A percentile compares a stretch with the other conserved stretches of the same genome.
phyloP scores from a whole-genome alignment of 768 basidiomycete genomes.

The Kwoniella dejecticola region DNA sequence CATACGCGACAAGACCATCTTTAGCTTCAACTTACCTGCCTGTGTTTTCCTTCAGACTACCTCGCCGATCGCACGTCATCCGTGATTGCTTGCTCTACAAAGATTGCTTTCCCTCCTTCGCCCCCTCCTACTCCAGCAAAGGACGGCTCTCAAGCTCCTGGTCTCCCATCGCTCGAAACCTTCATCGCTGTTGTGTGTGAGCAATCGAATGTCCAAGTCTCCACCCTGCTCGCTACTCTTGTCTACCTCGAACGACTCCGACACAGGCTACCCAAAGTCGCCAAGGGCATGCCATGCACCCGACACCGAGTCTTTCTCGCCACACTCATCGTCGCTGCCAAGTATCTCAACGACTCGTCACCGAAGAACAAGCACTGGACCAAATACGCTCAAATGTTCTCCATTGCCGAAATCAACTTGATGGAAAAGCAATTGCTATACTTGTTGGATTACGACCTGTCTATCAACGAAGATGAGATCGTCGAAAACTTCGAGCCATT shows the following conservation, averaged over 20 bases:
- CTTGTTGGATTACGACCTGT: conserved; percentile 67
- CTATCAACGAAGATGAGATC: conserved; percentile 51
- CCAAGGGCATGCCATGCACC: conserved; percentile 71
- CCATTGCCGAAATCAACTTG: conserved; percentile 67
- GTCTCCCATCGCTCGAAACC: conserved; percentile 72
- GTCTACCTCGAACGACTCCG: conserved; percentile 88
- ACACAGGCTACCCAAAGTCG: conserved; percentile 73
- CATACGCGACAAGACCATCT: not conserved
- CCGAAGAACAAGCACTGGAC: conserved; percentile 90
- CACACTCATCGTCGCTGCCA: conserved; percentile 82
- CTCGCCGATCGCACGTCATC: conserved; percentile 75
- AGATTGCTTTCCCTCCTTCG: conserved; percentile 61
- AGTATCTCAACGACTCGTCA: conserved; percentile 87
- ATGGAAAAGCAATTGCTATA: conserved; percentile 96
- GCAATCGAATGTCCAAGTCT: conserved; percentile 82
- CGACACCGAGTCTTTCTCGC: conserved; percentile 88
- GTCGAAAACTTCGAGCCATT: conserved; percentile 53
- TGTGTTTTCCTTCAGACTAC: conserved; percentile 57
- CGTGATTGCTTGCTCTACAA: conserved; percentile 64
- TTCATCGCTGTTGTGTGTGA: conserved; percentile 84
- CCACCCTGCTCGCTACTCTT: conserved; percentile 86
- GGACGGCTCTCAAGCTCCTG: conserved; percentile 52
- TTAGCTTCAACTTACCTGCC: not conserved
- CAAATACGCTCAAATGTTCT: conserved; percentile 70
- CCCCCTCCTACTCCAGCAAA: conserved; percentile 70